Conservation (phyloP, 2,329 filamentous ascomycete species). For the Fusarium sp. region DNA sequence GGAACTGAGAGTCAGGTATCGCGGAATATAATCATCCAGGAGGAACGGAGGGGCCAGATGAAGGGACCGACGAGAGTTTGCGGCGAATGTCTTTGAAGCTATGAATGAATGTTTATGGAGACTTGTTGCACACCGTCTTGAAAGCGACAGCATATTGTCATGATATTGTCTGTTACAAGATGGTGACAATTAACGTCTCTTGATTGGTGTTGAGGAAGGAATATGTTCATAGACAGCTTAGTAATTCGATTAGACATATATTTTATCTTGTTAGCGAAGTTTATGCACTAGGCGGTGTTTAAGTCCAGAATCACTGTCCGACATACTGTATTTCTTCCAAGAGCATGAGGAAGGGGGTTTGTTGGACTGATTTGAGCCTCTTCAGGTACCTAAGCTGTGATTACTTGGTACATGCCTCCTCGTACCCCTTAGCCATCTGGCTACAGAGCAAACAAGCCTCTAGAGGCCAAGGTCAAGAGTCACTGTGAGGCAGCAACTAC, state of each 20-base stretch:
- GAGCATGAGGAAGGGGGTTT: background rate
- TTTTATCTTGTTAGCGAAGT: background rate
- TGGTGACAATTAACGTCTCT: conserved; percentile 37
- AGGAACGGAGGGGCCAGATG: conserved; percentile 74
- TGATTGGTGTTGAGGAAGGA: conserved; percentile 41
- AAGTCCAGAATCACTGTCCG: background rate
- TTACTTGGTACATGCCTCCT: no score
- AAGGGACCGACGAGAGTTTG: conserved; percentile 47
- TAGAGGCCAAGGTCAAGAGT: no score
- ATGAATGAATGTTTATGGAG: background rate
- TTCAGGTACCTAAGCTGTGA: no score
- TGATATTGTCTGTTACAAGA: conserved; percentile 18
- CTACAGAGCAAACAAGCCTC: no score
- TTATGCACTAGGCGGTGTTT: background rate
- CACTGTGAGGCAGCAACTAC: no score
- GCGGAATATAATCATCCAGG: conserved; percentile 77
- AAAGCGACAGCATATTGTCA: conserved; percentile 28
- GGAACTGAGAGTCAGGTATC: conserved; percentile 75
- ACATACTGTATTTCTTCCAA: background rate
- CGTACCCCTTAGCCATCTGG: no score
- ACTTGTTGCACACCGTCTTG: conserved; percentile 10
- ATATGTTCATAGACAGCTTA: conserved; percentile 18
- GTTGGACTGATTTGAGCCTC: no score
- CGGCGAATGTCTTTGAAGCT: conserved; percentile 3
- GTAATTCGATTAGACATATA: conserved; percentile 5